A percentile compares a stretch with the other conserved stretches of the same genome.
These are phyloP conservation scores for Populus simonii DNA, from an alignment of 345 rosid genomes.

Conservation along the genomic window DNA sequence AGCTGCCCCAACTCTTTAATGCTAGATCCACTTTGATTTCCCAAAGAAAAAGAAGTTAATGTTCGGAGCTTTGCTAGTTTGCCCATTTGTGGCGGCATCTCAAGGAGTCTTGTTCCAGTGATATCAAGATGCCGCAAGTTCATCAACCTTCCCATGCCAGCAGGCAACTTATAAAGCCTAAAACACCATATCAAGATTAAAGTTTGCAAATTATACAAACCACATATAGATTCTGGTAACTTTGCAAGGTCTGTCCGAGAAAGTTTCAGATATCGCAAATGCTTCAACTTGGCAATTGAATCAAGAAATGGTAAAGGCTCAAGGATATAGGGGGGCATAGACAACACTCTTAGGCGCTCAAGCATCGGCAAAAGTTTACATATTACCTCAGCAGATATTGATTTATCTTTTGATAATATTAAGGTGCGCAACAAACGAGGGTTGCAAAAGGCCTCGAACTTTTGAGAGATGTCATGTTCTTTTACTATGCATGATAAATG, in stretches of 20 bases:
- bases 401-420: no score
- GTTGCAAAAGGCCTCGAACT: not conserved
- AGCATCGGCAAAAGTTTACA: not conserved
- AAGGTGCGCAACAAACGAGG: not conserved
- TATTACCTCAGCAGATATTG: not conserved
- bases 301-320: not conserved
- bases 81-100: slow-evolving; percentile 4
- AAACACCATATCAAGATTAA: not conserved
- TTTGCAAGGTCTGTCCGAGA: not conserved
- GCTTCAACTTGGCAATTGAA: slow-evolving; percentile 2
- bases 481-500: not conserved
- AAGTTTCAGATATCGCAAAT: slow-evolving; percentile 2
- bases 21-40: not conserved
- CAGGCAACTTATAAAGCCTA: not conserved
- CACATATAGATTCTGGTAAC: slow-evolving; percentile 1
- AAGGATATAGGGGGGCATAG: not conserved
- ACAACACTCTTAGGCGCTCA: not conserved
- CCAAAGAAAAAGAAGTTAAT: not conserved
- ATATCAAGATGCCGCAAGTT: slow-evolving; percentile 10
- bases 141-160: not conserved
- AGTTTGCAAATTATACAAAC: not conserved
- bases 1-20: slow-evolving; percentile 2
- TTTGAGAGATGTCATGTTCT: not conserved
- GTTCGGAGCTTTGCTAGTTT: not conserved
- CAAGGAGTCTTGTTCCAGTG: not conserved